Evolutionary conservation across 2,329 filamentous ascomycete species (phyloP).

Genomic region (Scedosporium aurantiacum): DNA sequence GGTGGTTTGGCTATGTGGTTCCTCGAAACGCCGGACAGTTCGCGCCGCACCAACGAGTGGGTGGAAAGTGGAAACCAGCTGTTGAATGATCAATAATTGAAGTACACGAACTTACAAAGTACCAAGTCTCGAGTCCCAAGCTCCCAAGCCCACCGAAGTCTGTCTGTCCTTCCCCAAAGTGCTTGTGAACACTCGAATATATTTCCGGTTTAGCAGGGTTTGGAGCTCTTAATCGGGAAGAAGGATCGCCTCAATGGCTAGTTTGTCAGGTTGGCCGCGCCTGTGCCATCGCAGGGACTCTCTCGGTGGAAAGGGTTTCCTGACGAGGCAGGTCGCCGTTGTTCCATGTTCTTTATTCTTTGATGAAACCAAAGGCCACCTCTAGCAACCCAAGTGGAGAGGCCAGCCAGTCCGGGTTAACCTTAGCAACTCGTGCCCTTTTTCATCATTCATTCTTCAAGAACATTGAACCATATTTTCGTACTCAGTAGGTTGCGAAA

Average conservation of each 20-base stretch:
- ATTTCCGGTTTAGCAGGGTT: too few relatives aligned
- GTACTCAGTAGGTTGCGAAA: background rate
- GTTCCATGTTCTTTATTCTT: background rate
- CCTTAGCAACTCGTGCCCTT: background rate
- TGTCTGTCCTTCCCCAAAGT: too few relatives aligned
- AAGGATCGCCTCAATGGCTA: too few relatives aligned
- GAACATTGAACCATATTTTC: background rate
- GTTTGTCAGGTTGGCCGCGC: too few relatives aligned
- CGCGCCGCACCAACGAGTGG: background rate
- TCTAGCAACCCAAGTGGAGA: background rate
- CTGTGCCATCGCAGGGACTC: background rate
- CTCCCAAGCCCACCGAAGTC: too few relatives aligned
- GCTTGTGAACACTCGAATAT: too few relatives aligned
- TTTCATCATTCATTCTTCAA: background rate
- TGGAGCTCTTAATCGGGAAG: too few relatives aligned
- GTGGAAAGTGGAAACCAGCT: background rate
- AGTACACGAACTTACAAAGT: too few relatives aligned
- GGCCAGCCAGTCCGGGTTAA: background rate
- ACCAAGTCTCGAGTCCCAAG: too few relatives aligned
- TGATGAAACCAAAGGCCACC: conserved; percentile 3
- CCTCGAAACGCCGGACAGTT: background rate
- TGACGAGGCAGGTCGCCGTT: background rate
- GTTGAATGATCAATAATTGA: background rate
- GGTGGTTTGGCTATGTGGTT: background rate
- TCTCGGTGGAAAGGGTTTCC: background rate